Conservation (phyloP, 306 rosid genomes). For the Lithocarpus polystachyus region DNA sequence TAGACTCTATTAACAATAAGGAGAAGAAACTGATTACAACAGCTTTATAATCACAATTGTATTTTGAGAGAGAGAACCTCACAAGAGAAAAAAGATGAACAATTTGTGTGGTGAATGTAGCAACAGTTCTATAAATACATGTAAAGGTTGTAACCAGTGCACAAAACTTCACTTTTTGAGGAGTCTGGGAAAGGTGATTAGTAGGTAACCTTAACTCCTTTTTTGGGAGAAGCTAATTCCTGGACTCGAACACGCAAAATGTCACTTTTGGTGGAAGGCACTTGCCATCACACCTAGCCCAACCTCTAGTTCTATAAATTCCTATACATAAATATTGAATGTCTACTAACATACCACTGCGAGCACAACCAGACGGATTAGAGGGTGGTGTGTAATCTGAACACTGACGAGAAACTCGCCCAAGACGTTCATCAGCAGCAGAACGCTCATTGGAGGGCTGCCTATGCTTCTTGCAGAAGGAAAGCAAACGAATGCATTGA, state of each 20-base stretch:
- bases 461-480: slow-evolving; percentile 94
- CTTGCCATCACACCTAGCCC: too few species aligned
- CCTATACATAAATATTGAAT: background rate
- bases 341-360: slow-evolving; percentile 62
- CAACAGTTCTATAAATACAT: background rate
- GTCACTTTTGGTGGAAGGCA: too few species aligned
- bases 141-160: background rate
- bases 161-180: too few species aligned
- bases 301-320: background rate
- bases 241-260: too few species aligned
- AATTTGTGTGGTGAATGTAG: background rate
- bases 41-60: background rate
- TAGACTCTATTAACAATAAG: background rate
- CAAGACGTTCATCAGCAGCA: slow-evolving; percentile 68
- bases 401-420: slow-evolving; percentile 54
- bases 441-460: slow-evolving; percentile 86
- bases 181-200: too few species aligned
- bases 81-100: background rate
- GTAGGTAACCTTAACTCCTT: too few species aligned
- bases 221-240: too few species aligned
- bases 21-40: background rate
- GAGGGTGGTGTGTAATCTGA: slow-evolving; percentile 80
- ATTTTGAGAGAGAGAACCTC: too few species aligned
- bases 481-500: slow-evolving; percentile 93
- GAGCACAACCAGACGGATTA: slow-evolving; percentile 97